A percentile compares a stretch with the other conserved stretches of the same genome.
Evolutionary conservation across 352 stramenopile species (phyloP).

Genomic region (Globisporangium rhizosaccharum): DNA sequence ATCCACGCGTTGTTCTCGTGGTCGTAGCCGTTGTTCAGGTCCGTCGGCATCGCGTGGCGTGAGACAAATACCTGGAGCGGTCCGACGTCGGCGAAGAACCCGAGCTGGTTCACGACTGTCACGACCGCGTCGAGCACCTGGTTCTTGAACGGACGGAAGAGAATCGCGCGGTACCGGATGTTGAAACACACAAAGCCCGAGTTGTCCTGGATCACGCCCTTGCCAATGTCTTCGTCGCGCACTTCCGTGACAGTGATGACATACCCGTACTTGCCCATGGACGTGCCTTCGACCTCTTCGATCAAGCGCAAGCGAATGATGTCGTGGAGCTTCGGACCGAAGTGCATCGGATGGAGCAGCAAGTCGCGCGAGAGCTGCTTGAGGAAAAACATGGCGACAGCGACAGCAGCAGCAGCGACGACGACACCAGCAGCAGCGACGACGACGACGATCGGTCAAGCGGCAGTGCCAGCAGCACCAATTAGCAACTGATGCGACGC

Average conservation of each 20-base stretch:
- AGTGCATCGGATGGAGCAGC: conserved; percentile 94
- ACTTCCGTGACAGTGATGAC: conserved; percentile 97
- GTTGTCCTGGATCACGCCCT: conserved; percentile 97
- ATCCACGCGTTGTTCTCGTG: conserved; percentile 97
- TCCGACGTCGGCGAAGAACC: conserved; percentile 96
- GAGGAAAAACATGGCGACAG: conserved; percentile 73
- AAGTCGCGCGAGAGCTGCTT: conserved; percentile 90
- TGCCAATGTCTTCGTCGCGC: conserved; percentile 94
- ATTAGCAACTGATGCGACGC: no score
- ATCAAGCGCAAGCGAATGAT: conserved; percentile 95
- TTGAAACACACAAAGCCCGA: conserved; percentile 96
- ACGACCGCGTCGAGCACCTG: conserved; percentile 97
- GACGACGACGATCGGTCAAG: no score
- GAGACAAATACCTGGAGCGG: conserved; percentile 97
- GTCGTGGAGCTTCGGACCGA: conserved; percentile 93
- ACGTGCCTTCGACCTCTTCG: conserved; percentile 95
- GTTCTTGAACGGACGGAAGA: conserved; percentile 97
- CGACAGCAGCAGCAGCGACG: background rate
- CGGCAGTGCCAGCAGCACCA: no score
- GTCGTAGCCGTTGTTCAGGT: conserved; percentile 94
- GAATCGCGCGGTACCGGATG: conserved; percentile 94
- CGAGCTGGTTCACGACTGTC: conserved; percentile 94
- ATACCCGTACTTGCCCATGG: conserved; percentile 95
- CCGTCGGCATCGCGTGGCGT: conserved; percentile 93
- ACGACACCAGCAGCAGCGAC: no score